Conservation (phyloP, 768 basidiomycete genomes). For the Scleroderma bovista region DNA sequence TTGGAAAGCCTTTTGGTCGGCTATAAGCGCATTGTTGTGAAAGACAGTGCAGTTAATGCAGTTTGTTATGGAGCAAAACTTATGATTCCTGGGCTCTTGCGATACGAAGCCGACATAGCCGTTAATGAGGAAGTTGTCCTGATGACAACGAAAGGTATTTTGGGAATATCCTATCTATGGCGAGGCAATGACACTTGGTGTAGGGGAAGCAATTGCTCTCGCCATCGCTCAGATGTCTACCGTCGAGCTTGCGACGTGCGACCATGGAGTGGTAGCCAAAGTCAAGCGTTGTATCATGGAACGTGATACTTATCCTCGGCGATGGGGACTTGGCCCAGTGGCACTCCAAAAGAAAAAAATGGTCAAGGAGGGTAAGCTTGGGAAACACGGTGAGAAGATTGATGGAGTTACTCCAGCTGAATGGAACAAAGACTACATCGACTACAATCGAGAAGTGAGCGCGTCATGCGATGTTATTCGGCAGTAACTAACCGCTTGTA, state of each 20-base stretch:
- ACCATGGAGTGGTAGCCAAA: constrained; percentile 98
- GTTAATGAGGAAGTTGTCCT: constrained; percentile 94
- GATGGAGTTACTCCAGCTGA: constrained; percentile 83
- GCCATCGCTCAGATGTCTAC: constrained; percentile 98
- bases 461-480: constrained; percentile 14
- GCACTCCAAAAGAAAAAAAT: constrained; percentile 97
- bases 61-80: constrained; percentile 99
- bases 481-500: constrained; percentile 7
- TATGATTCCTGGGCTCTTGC: constrained; percentile 97
- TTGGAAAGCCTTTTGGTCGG: constrained; percentile 91
- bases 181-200: constrained; percentile 4
- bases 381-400: constrained; percentile 89
- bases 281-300: constrained; percentile 99
- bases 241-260: constrained; percentile 95
- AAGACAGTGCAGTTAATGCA: constrained; percentile 98
- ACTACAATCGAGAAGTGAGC: constrained; percentile 71
- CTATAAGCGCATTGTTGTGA: constrained; percentile 98
- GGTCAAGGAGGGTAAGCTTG: constrained; percentile 95
- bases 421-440: constrained; percentile 92
- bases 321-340: constrained; percentile 98
- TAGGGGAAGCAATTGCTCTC: constrained; percentile 89
- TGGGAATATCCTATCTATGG: neutral
- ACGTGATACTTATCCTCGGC: constrained; percentile 93
- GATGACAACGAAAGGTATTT: constrained; percentile 94
- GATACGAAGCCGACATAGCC: constrained; percentile 93